Base-by-base conservation (phyloP, 2,329 filamentous ascomycete species). In the Teratosphaeria viscida region DNA sequence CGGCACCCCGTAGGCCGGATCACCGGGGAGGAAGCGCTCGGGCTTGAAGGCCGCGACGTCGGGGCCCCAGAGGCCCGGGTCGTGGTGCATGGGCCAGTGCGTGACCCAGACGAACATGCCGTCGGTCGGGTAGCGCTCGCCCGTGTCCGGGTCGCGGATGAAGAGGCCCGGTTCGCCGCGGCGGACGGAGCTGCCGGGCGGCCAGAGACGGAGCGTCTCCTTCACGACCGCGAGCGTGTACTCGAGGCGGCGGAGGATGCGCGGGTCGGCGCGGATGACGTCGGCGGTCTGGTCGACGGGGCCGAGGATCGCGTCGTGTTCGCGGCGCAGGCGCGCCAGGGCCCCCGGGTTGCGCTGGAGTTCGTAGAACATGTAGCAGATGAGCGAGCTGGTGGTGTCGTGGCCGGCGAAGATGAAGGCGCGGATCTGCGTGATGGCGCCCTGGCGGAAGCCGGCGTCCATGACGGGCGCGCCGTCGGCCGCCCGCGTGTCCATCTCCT, bases 201-300 rank as follows among this genome's bases (percentile, higher is more conserved):
- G 78, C 63, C 35, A 77, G 35, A 84, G 66, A 3, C 81, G 75
- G 2, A 84, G 71, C 0, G 75, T 74, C 68, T 84, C 82, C 60
- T 80, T 80, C 62, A 82, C 74, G 8, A 82, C 75, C 29, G 79
- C 80, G 5, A 70, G 70, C 3, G 80, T 81, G 66, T 81, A 83
- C 0, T 75, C 73, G 26, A 84, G 73, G 52, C 76, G 72, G 67
- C 79, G 81, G 56, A 84, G 72, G 5, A 79, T 71, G 35, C 74
- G 67, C 0, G 79, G 76, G 35, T 80, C 71, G 2, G 72, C 62
- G 37, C 71, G 68, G 29, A 84, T 72, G 26, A 72, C 66, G 2
- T 68, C 63, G 32, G 74, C 74, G 1, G 64, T 61, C 3, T 34
- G 53, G 3, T 71, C 65, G 8, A 72, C 64, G 0, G 73, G 59